Evolutionary conservation across 2,329 filamentous ascomycete genomes (phyloP), one percentile per base, ranked within the genome.

Genomic region (Colletotrichum sp.): DNA sequence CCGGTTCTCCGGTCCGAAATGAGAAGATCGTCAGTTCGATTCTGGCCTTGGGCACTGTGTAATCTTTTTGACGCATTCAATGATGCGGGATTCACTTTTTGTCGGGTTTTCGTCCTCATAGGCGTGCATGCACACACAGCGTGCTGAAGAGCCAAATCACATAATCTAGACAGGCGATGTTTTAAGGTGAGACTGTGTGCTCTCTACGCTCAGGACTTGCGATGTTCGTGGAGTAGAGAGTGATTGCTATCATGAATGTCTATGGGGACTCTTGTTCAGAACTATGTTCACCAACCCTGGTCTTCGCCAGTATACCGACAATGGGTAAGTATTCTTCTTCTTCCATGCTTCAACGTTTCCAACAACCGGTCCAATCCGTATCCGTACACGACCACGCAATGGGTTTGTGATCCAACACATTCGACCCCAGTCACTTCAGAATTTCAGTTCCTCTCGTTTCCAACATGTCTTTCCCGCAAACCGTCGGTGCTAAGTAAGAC

Each of bases 11-110:
- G 43, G 43, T 48, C 16, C 15, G 39, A 72, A n/a, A 75, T 75
- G 73, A 75, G 73, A 75, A 75, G 69, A 75, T 68, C 73, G 70
- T 52, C 64, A 72, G 73, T 75, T 75, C 73, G 73, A 73, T 75
- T 75, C 73, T 72, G 73, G 64, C 70, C 65, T 75, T 75, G 73
- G 73, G 73, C 73, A 75, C 9, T 13, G 30, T 64, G n/a, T 39
- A 32, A 3, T 2, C 6, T 12, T 52, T 52, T 58, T 68, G 56
- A 8, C 9, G 8, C 22, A 10, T 7, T 5, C 27, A 13, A 18
- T 7, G n/a, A 34, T 15, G 9, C 39, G 43, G 13, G 12, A 22
- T 5, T 52, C 43, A 52, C n/a, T 52, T 52, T 52, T 25, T 25
- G 43, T 22, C n/a, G 1, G 3, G 12, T 52, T 52, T n/a, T 52